Evolutionary conservation across 176 grass and related monocot genomes (phyloP), one percentile per base, ranked within the genome.

Genomic region (Aechmea fasciata): DNA sequence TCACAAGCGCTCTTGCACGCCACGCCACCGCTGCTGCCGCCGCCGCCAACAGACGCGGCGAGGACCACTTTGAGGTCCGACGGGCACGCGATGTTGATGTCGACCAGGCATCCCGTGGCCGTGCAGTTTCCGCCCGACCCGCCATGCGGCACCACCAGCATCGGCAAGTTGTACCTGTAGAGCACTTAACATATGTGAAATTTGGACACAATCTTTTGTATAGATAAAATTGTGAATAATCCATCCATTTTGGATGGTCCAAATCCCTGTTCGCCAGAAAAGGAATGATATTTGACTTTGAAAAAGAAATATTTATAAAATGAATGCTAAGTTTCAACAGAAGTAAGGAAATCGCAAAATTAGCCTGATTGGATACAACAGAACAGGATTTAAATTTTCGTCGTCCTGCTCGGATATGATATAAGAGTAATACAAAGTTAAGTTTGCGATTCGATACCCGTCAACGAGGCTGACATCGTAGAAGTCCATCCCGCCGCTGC

Each of bases 391-490:
- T 41, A 41, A 41, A 41, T 41, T 41, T 41, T 41, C 33, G 4
- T 6, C 0, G 33, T 41, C 33, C 33, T 41, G 33, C 33, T 41
- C 3, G 6, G 33, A 41, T 5, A 41, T 6, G 33, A 41, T 41
- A 41, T 41, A 41, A 41, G 4, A 41, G 33, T 41, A 7, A 41
- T 41, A 41, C 33, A 41, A 41, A 41, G 33, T 41, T 41, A 41
- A 41, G 33, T 41, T 41, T 41, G 5, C 33, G 3, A 41, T 41
- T 41, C 0, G 33, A 5, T 41, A 41, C 11, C 87, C 91, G 73
- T 96, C 91, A 3, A 96, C 91, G 10, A 96, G 87, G 71, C 91
- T 96, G 41, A 91, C 87, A 77, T 96, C 91, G 65, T 96, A 91
- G 78, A 88, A 96, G 83, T 96, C 91, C 70, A 66, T 82, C 15